These are phyloP conservation scores for Isatis tinctoria DNA, from an alignment of 345 rosid genomes.

Conservation along the genomic window DNA sequence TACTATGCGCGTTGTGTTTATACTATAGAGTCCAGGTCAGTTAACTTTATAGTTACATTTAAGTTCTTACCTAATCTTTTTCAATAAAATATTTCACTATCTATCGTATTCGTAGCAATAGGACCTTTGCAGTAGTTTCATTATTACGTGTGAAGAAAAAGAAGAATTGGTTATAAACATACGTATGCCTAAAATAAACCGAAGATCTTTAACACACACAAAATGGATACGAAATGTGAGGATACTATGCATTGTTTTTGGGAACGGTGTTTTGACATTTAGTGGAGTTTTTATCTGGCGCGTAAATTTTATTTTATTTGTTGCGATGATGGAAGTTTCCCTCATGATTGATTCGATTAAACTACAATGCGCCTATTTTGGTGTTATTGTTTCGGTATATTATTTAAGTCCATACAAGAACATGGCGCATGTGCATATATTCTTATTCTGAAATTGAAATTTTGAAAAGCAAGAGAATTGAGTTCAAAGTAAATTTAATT, in stretches of 20 bases:
- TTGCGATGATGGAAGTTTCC: constrained; percentile 30
- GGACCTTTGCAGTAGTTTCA: no score
- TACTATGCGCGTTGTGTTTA: constrained; percentile 16
- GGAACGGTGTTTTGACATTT: constrained; percentile 5
- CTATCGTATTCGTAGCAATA: neutral
- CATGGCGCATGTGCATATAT: constrained; percentile 31
- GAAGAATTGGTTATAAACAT: neutral
- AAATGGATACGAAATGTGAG: neutral
- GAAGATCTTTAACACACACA: no score
- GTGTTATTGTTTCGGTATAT: neutral
- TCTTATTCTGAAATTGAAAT: neutral
- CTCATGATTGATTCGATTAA: constrained; percentile 32
- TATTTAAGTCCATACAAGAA: constrained; percentile 18
- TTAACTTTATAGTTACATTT: neutral
- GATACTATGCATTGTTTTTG: neutral
- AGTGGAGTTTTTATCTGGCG: neutral
- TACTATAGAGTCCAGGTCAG: neutral
- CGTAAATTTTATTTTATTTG: neutral
- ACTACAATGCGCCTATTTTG: constrained; percentile 6
- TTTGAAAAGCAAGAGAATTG: neutral
- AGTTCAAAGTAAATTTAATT: neutral
- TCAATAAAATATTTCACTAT: neutral
- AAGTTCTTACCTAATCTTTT: neutral
- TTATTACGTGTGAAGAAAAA: neutral
- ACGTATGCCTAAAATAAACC: neutral